These are phyloP conservation scores for Calvatia gigantea DNA, from an alignment of 768 basidiomycete genomes.

Conservation along the genomic window DNA sequence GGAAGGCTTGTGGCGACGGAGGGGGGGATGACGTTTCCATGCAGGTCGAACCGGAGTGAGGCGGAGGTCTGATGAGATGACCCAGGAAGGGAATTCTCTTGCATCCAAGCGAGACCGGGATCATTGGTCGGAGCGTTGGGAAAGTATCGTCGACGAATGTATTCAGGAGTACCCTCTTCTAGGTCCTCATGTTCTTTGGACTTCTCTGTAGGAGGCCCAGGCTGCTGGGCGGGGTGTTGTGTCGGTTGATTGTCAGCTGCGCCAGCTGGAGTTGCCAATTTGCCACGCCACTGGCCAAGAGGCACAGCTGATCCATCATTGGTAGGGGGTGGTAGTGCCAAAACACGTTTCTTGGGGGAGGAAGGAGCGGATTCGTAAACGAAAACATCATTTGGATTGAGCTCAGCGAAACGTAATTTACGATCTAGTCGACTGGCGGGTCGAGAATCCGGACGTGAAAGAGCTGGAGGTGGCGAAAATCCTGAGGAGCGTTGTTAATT, in stretches of 20 bases:
- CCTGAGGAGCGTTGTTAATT: constrained; percentile 11
- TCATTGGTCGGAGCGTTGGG: constrained; percentile 65
- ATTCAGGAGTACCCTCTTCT: constrained; percentile 76
- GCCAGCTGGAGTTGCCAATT: constrained; percentile 14
- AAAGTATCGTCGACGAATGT: constrained; percentile 82
- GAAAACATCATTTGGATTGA: constrained; percentile 70
- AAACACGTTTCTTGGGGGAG: constrained; percentile 59
- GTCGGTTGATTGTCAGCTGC: not conserved
- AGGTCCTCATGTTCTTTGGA: constrained; percentile 24
- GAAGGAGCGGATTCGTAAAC: constrained; percentile 81
- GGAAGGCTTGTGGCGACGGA: constrained; percentile 57
- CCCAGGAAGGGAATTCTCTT: constrained; percentile 26
- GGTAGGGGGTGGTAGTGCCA: constrained; percentile 57
- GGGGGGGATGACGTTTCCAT: constrained; percentile 63
- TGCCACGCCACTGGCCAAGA: constrained; percentile 34
- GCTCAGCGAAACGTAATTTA: constrained; percentile 71
- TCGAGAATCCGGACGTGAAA: constrained; percentile 47
- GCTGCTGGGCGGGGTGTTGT: not conserved
- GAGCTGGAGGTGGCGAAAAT: constrained; percentile 39
- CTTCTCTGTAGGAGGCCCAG: not conserved
- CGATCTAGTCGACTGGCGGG: constrained; percentile 57
- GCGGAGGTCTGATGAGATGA: constrained; percentile 24
- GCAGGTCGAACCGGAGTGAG: constrained; percentile 74
- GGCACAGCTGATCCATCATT: constrained; percentile 36
- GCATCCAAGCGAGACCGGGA: constrained; percentile 82